Evolutionary conservation across 164 flowering plant genomes (phyloP), one percentile per base, ranked within the genome.

Genomic region (Houttuynia cordata): DNA sequence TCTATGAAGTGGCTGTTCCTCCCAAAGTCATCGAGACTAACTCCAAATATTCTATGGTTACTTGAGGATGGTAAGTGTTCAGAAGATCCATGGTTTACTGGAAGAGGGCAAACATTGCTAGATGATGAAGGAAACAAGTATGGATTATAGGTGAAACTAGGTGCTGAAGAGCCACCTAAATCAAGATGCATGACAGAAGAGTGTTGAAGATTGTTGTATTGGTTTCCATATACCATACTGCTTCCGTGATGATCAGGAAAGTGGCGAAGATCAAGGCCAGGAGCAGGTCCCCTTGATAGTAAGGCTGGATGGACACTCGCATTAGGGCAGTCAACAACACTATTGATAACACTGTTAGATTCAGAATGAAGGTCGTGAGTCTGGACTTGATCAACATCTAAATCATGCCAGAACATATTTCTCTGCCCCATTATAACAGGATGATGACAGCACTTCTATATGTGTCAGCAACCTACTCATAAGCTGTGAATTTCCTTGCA

Each of bases 21-120:
- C 55, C 73, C 87, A 69, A 75, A 80, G 24, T 77, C 83, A 73
- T 74, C 78, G 13, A 71, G 20, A 58, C 76, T 62, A 68, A 71
- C 69, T 61, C 81, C 83, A 71, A 57, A 21, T 17, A 69, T 63
- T 40, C 79, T 72, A 22, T 67, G 80, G 64, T 63, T 77, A 70
- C 79, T 81, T 7, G 86, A 79, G 60, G 82, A 74, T 53, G 77
- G 65, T 21, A 76, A 60, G 40, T 80, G 90, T 55, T 78, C 79
- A 25, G 77, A 64, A 22, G 76, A 58, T 50, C 78, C 71, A 57
- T 76, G 77, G 70, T 74, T 80, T 53, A 70, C 22, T n/a, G 79
- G 75, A 56, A 70, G 30, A 53, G 79, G 75, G 64, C 45, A 41
- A 41, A 41, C 45, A 41, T 41, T 41, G 13, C 45, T n/a, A n/a